A percentile compares a stretch with the other conserved stretches of the same genome.
Conservation (phyloP, 805 yeast species). For the Wickerhamiella kazuoi region DNA sequence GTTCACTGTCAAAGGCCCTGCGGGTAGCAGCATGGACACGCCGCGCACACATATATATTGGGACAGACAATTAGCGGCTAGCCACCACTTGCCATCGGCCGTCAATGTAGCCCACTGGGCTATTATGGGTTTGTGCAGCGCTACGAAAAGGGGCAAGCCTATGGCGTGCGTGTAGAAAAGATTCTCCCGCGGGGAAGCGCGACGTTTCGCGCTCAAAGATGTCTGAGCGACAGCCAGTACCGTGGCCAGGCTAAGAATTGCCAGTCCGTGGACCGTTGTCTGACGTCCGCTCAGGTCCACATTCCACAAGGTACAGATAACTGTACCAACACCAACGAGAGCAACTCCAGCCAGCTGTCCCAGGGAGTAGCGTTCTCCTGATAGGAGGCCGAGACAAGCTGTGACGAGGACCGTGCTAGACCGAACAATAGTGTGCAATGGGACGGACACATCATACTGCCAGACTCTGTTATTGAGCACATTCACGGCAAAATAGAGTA, state of each 20-base stretch:
- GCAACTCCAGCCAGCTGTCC: constrained; percentile 34
- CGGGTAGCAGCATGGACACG: constrained; percentile 43
- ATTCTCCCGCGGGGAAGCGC: constrained; percentile 40
- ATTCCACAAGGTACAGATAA: constrained; percentile 23
- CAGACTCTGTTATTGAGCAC: constrained; percentile 42
- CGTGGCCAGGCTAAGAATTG: constrained; percentile 30
- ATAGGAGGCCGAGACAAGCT: constrained; percentile 34
- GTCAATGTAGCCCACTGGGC: constrained; percentile 16
- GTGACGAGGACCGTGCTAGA: constrained; percentile 48
- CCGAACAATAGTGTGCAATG: constrained; percentile 48
- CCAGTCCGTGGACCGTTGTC: constrained; percentile 22
- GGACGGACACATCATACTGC: constrained; percentile 39
- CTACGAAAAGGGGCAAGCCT: constrained; percentile 35
- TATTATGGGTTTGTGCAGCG: constrained; percentile 21
- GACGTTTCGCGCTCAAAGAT: constrained; percentile 36
- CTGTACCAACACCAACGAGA: constrained; percentile 38
- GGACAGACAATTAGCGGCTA: constrained; percentile 31
- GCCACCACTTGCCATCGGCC: constrained; percentile 11
- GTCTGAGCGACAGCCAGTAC: constrained; percentile 40
- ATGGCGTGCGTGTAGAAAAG: constrained; percentile 43
- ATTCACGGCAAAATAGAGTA: constrained; percentile 34
- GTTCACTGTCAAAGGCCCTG: constrained; percentile 43
- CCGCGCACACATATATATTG: constrained; percentile 51
- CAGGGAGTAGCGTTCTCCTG: constrained; percentile 30
- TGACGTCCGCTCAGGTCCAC: constrained; percentile 1